These are phyloP conservation scores for Acacia confusa DNA, from an alignment of 306 rosid genomes.

Conservation along the genomic window DNA sequence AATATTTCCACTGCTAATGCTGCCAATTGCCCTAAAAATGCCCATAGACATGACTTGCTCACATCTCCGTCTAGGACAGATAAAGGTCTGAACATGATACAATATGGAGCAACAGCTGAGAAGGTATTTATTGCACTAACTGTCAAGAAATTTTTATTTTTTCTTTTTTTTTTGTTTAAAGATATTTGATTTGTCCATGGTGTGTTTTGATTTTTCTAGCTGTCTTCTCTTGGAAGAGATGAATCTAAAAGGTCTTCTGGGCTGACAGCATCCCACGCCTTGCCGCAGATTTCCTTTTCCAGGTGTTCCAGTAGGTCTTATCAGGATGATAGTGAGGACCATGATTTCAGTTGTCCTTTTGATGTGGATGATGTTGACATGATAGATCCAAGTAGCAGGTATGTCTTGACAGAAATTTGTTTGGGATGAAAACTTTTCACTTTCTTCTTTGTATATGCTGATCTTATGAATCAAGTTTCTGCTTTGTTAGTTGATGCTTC, in stretches of 20 bases:
- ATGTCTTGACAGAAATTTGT: conserved; percentile 23
- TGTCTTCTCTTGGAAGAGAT: conserved; percentile 58
- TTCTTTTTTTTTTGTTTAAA: neutral
- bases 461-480: conserved; percentile 13
- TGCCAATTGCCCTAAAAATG: conserved; percentile 42
- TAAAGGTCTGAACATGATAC: conserved; percentile 41
- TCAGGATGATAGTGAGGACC: conserved; percentile 66
- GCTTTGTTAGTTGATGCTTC: conserved; percentile 16
- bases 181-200: conserved; percentile 20
- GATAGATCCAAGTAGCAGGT: conserved; percentile 85
- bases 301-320: conserved; percentile 86
- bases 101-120: conserved; percentile 51
- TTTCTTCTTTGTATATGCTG: neutral
- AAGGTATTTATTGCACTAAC: conserved; percentile 53
- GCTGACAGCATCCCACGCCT: conserved; percentile 49
- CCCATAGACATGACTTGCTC: conserved; percentile 54
- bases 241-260: conserved; percentile 58
- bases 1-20: conserved; percentile 51
- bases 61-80: conserved; percentile 58
- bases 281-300: conserved; percentile 56
- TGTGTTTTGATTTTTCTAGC: conserved; percentile 44
- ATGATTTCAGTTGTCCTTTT: conserved; percentile 74
- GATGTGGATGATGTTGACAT: conserved; percentile 71
- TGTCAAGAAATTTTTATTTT: neutral
- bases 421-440: conserved; percentile 25